Percentiles rank a stretch among this genome's conserved stretches.
Conservation (phyloP, 208 protist species). For the Trichomonas tenax region DNA sequence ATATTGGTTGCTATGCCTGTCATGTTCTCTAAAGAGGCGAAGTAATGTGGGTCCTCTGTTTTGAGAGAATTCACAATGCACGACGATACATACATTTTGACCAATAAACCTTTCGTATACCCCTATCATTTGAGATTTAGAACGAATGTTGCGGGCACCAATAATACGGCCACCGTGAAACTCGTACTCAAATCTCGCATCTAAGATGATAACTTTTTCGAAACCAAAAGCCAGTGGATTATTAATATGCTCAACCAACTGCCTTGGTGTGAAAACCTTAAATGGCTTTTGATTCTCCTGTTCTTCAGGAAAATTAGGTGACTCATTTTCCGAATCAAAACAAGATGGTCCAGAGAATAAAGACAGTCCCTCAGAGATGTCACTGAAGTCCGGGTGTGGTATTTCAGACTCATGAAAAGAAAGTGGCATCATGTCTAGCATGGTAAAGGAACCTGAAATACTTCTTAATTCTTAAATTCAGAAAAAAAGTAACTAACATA, state of each 20-base stretch:
- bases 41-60: slow-evolving; percentile 19
- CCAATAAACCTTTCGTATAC: not conserved
- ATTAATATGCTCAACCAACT: not conserved
- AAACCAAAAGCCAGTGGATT: not conserved
- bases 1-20: slow-evolving; percentile 3
- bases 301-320: not conserved
- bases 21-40: not conserved
- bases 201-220: not conserved
- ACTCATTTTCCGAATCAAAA: not conserved
- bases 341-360: too few relatives aligned
- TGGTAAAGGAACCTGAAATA: too few relatives aligned
- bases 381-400: not conserved
- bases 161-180: not conserved
- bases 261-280: not conserved
- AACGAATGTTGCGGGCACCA: not conserved
- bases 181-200: not conserved
- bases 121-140: not conserved
- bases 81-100: slow-evolving; percentile 21
- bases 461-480: too few relatives aligned
- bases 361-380: not conserved
- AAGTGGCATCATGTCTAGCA: too few relatives aligned
- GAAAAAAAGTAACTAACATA: too few relatives aligned
- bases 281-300: not conserved
- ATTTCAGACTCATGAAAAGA: not conserved
- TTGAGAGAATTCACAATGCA: slow-evolving; percentile 33